These are phyloP conservation scores for Rhizomucor pusillus DNA, from an alignment of 371 early-diverging fungal genomes.

Conservation along the genomic window DNA sequence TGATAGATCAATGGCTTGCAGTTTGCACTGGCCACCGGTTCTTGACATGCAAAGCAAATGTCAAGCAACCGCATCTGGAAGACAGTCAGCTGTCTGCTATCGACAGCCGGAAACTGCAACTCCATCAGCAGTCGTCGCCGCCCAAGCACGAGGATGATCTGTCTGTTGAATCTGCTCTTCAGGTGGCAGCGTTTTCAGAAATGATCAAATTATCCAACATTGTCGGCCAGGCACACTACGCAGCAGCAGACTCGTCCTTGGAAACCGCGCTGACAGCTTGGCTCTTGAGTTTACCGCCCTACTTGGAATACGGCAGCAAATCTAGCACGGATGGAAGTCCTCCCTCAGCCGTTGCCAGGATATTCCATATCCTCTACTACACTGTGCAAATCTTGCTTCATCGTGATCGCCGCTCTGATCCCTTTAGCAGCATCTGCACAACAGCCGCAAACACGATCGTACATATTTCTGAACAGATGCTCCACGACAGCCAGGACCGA, in stretches of 20 bases:
- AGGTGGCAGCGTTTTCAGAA: slow-evolving; percentile 30
- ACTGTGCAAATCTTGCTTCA: slow-evolving; percentile 33
- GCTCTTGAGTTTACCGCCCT: slow-evolving; percentile 36
- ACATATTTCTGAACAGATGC: slow-evolving; percentile 16
- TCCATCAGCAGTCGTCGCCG: no score
- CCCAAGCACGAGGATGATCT: not conserved
- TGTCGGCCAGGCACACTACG: slow-evolving; percentile 7
- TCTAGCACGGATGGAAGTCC: slow-evolving; percentile 8
- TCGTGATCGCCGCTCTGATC: not conserved
- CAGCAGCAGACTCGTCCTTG: not conserved
- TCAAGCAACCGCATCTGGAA: slow-evolving; percentile 33
- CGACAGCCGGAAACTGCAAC: slow-evolving; percentile 8
- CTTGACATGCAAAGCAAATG: no score
- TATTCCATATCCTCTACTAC: slow-evolving; percentile 46
- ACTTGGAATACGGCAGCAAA: slow-evolving; percentile 30
- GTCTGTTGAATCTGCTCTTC: slow-evolving; percentile 12
- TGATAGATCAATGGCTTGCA: slow-evolving; percentile 32
- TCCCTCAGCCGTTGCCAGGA: slow-evolving; percentile 30
- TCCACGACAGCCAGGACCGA: slow-evolving; percentile 4
- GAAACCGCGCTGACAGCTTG: slow-evolving; percentile 28
- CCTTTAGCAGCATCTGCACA: not conserved
- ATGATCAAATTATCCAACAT: slow-evolving; percentile 34
- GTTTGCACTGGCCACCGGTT: slow-evolving; percentile 10
- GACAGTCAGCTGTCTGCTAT: slow-evolving; percentile 32
- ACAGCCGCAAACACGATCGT: slow-evolving; percentile 13